Conservation (phyloP, 176 grass and related monocot genomes). For the Aegilops speltoides region DNA sequence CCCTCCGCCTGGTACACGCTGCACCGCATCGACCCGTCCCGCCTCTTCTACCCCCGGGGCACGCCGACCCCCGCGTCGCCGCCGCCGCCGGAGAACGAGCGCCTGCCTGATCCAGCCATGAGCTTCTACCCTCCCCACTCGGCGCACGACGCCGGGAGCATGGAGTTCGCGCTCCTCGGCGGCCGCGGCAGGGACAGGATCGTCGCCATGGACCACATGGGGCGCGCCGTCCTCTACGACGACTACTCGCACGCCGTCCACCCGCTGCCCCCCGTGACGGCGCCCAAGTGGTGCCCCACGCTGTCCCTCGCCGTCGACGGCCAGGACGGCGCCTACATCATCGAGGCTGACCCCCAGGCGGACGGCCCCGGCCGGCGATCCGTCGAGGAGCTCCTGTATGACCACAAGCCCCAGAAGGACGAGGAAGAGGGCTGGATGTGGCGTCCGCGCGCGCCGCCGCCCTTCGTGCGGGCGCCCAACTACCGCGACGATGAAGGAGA, state of each 20-base stretch:
- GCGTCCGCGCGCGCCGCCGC: not conserved
- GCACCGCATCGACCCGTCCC: not conserved
- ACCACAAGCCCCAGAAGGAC: too few species aligned
- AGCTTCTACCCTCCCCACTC: not conserved
- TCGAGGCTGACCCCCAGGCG: not conserved
- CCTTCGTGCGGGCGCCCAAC: not conserved
- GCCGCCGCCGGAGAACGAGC: not conserved
- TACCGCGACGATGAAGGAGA: not conserved
- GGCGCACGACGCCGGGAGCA: not conserved
- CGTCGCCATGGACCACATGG: not conserved
- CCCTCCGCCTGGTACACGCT: not conserved
- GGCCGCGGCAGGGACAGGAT: not conserved
- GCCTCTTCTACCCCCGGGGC: not conserved
- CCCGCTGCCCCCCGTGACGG: not conserved
- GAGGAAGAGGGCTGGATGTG: too few species aligned
- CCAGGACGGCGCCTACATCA: not conserved
- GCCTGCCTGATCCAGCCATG: not conserved
- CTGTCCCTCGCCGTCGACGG: not conserved
- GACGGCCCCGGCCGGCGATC: not conserved
- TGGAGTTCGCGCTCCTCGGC: not conserved
- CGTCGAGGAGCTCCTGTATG: not conserved
- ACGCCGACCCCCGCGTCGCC: not conserved
- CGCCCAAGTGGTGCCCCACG: not conserved
- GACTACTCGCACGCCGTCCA: not conserved
- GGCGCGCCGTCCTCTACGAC: not conserved